These are phyloP conservation scores for Schizopora paradoxa DNA, from an alignment of 1,284 basidiomycete species.

Conservation along the genomic window DNA sequence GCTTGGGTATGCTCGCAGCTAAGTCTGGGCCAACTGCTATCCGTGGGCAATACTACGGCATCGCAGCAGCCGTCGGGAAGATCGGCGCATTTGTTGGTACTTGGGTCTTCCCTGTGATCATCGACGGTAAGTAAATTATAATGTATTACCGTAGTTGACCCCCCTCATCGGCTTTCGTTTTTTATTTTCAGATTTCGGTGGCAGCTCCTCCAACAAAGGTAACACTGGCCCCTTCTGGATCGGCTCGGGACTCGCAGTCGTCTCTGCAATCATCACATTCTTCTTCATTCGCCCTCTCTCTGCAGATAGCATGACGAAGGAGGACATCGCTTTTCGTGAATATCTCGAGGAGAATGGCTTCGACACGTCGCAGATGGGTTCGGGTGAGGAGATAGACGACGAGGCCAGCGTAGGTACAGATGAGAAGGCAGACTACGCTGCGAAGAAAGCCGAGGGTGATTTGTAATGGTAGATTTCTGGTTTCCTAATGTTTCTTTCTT, in stretches of 20 bases:
- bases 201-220: slow-evolving; percentile 41
- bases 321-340: slow-evolving; percentile 77
- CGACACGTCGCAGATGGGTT: slow-evolving; percentile 68
- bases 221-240: slow-evolving; percentile 83
- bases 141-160: not conserved
- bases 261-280: slow-evolving; percentile 72
- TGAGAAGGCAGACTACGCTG: slow-evolving; percentile 2
- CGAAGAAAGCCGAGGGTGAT: not conserved
- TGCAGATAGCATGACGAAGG: slow-evolving; percentile 74
- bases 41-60: slow-evolving; percentile 81
- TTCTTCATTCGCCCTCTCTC: slow-evolving; percentile 73
- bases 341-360: slow-evolving; percentile 76
- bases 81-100: slow-evolving; percentile 82
- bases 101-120: slow-evolving; percentile 74
- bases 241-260: slow-evolving; percentile 62
- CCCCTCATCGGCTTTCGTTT: not conserved
- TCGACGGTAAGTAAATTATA: slow-evolving; percentile 40
- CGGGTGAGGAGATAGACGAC: slow-evolving; percentile 25
- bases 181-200: slow-evolving; percentile 50
- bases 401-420: slow-evolving; percentile 14
- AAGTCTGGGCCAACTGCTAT: slow-evolving; percentile 83
- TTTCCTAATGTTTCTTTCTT: not conserved
- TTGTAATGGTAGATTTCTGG: not conserved
- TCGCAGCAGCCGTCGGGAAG: slow-evolving; percentile 89
- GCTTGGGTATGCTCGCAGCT: slow-evolving; percentile 72